Evolutionary conservation across 2,329 filamentous ascomycete genomes (phyloP), one percentile per base, ranked within the genome.

Genomic region (Colletotrichum shisoi): DNA sequence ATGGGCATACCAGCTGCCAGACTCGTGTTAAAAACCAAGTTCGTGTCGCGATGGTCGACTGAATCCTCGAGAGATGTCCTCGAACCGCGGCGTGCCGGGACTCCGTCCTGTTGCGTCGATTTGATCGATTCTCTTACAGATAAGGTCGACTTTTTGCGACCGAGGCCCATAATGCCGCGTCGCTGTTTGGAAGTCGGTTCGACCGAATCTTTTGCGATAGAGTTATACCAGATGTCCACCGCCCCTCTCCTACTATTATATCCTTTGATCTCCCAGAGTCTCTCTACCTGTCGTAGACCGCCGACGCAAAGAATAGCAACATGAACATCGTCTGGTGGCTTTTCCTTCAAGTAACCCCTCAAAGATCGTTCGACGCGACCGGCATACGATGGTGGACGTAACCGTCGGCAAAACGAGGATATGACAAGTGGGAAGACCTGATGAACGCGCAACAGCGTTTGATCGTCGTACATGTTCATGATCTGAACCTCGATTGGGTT

Each of bases 221-320:
- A 80, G 46, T 81, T 80, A 73, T 85, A 88, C 87, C 87, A 90
- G 5, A 73, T 77, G 71, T 90, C 87, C 17, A 90, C 87, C 1
- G 84, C 83, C 21, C 80, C 80, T 63, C 87, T 81, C 39, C 87
- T 81, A 58, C 79, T 80, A 72, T 88, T 89, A 75, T 90, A 90
- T 1, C 87, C 86, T 72, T 88, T 88, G 45, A 87, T 86, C 72
- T 89, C 86, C 87, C 87, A 90, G 42, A 90, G 82, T 51, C 83
- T 80, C 71, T 89, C 85, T 1, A 89, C 86, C 72, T 89, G 85
- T 9, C 87, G 82, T 62, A 90, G 76, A 2, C 87, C 87, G 40
- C 87, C 87, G 12, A 89, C 78, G 49, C 83, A 85, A 11, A 90
- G 72, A 13, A 88, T 84, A 3, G 87, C 84, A 11, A 84, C 83